Conservation (phyloP, 768 basidiomycete species). For the Trichaptum fuscoviolaceum region DNA sequence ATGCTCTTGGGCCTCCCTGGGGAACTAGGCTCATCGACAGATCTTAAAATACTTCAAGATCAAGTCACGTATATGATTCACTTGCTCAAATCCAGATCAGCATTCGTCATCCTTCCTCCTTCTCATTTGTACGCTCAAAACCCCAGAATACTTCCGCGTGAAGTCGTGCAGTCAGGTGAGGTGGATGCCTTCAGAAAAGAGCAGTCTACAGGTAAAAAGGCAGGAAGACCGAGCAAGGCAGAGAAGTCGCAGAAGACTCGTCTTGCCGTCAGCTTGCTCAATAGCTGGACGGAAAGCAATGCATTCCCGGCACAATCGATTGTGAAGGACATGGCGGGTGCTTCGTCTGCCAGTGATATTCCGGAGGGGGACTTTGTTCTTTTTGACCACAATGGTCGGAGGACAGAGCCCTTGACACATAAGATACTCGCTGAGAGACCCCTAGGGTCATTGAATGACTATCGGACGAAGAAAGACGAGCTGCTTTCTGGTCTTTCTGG, state of each 20-base stretch:
- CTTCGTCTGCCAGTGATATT: not conserved
- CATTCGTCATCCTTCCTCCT: slow-evolving; percentile 58
- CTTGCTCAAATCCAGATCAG: slow-evolving; percentile 37
- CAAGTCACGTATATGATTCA: slow-evolving; percentile 36
- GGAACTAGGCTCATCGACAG: not conserved
- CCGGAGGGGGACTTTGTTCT: not conserved
- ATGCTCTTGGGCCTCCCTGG: slow-evolving; percentile 40
- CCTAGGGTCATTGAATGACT: not conserved
- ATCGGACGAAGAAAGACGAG: not conserved
- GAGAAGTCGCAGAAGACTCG: slow-evolving; percentile 54
- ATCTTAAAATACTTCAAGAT: not conserved
- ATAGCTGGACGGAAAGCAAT: slow-evolving; percentile 42
- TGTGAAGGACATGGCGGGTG: not conserved
- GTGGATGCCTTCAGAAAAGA: slow-evolving; percentile 9
- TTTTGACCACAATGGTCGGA: not conserved
- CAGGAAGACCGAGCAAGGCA: slow-evolving; percentile 58
- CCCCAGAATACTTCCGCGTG: slow-evolving; percentile 65
- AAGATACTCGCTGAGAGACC: not conserved
- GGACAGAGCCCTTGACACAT: not conserved
- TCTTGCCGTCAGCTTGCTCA: slow-evolving; percentile 42
- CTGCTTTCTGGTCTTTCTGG: not conserved
- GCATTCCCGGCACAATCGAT: slow-evolving; percentile 14
- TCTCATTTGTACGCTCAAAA: slow-evolving; percentile 45
- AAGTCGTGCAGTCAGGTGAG: slow-evolving; percentile 45
- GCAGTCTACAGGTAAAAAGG: slow-evolving; percentile 37